Evolutionary conservation across 1,139 yeast species (phyloP).

Genomic region (Williopsis jadinii): DNA sequence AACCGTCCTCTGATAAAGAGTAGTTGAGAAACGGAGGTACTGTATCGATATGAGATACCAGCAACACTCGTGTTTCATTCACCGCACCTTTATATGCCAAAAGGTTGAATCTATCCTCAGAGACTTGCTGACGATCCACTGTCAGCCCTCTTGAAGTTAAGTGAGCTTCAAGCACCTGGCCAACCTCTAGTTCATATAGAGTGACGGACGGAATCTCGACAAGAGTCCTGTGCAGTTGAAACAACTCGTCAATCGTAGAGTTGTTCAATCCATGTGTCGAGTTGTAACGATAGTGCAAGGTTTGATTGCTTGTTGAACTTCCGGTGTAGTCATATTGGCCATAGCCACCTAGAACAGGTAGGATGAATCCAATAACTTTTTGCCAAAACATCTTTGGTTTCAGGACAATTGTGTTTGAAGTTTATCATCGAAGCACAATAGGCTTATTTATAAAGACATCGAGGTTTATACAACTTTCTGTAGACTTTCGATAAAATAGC

Average conservation of each 20-base stretch:
- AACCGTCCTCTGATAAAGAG: slow-evolving; percentile 29
- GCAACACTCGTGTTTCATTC: slow-evolving; percentile 37
- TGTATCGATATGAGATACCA: slow-evolving; percentile 63
- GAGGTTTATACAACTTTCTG: neutral
- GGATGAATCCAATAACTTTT: too few species aligned
- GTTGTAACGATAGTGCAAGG: neutral
- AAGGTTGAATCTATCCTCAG: slow-evolving; percentile 36
- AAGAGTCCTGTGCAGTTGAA: neutral
- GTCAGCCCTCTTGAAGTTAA: neutral
- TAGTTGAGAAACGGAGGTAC: slow-evolving; percentile 63
- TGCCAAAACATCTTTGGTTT: too few species aligned
- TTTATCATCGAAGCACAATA: too few species aligned
- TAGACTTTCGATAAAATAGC: neutral
- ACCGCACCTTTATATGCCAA: slow-evolving; percentile 43
- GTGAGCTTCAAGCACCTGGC: neutral
- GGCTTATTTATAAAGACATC: too few species aligned
- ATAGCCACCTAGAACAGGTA: too few species aligned
- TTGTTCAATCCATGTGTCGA: neutral
- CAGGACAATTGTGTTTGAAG: too few species aligned
- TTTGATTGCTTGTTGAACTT: too few species aligned
- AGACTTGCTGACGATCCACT: slow-evolving; percentile 14
- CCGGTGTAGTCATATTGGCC: too few species aligned
- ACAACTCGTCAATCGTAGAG: neutral
- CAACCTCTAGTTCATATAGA: neutral
- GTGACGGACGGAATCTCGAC: slow-evolving; percentile 1